Evolutionary conservation across 2,329 filamentous ascomycete genomes (phyloP).

Genomic region (Trichoderma sp.): DNA sequence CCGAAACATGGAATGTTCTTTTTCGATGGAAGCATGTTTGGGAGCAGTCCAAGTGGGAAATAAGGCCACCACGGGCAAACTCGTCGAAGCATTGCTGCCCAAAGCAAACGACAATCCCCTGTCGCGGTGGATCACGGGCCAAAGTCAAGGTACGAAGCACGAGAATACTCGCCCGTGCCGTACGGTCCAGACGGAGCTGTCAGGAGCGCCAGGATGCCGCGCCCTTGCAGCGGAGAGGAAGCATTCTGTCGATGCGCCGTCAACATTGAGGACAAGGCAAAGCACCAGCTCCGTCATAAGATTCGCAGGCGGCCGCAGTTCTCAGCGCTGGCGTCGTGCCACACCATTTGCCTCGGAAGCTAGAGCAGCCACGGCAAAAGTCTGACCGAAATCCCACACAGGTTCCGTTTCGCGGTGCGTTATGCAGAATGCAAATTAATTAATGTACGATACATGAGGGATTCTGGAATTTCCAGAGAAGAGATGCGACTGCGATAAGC

Average conservation of each 20-base stretch:
- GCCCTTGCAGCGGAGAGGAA: not conserved
- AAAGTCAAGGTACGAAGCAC: not conserved
- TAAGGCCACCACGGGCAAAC: not conserved
- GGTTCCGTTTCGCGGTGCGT: not conserved
- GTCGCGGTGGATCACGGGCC: constrained; percentile 7
- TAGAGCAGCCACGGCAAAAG: constrained; percentile 1
- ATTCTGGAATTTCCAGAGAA: not conserved
- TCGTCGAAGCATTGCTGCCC: constrained; percentile 24
- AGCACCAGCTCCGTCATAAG: not conserved
- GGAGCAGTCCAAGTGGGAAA: constrained; percentile 5
- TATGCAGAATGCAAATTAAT: not conserved
- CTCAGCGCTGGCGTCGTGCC: constrained; percentile 13
- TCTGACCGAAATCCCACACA: not conserved
- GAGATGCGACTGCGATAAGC: not conserved
- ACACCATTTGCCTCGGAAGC: constrained; percentile 3
- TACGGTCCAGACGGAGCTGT: not conserved
- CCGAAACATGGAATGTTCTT: not conserved
- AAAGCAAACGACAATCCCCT: constrained; percentile 9
- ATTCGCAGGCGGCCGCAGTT: constrained; percentile 15
- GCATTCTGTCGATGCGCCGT: not conserved
- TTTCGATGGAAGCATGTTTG: constrained; percentile 1
- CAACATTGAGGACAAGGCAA: not conserved
- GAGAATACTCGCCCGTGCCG: not conserved
- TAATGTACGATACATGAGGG: not conserved
- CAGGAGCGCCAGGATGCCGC: not conserved